Percentiles rank a stretch among this genome's conserved stretches.
Conservation (phyloP, 169 alveolate genomes). For the Toxoplasma gondii region DNA sequence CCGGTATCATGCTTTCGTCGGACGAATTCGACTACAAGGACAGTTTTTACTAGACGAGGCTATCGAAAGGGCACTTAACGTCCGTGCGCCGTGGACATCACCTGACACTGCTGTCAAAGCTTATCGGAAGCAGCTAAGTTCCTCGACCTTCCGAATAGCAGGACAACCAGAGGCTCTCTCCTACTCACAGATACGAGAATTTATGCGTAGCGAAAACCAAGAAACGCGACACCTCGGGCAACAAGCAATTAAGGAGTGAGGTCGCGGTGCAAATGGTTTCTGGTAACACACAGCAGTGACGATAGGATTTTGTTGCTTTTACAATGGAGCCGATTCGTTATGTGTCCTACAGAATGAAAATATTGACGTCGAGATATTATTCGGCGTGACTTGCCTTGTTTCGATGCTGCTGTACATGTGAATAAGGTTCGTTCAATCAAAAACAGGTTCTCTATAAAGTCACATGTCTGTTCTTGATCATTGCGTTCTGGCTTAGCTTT, state of each 20-base stretch:
- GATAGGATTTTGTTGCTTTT: background rate
- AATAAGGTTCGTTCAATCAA: no score
- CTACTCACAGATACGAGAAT: background rate
- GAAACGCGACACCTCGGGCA: background rate
- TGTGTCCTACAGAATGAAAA: no score
- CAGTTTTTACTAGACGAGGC: background rate
- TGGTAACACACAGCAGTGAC: background rate
- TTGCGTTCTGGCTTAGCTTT: no score
- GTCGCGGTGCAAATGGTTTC: background rate
- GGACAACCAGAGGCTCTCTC: background rate
- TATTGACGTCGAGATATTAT: no score
- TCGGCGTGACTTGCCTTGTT: no score
- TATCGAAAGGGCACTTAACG: background rate
- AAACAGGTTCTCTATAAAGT: no score
- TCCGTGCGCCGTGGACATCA: slow-evolving; percentile 17
- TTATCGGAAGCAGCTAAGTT: slow-evolving; percentile 11
- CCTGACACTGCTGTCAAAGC: background rate
- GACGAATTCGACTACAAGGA: background rate
- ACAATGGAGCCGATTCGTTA: no score
- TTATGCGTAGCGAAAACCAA: background rate
- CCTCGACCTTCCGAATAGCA: background rate
- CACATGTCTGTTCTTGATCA: no score
- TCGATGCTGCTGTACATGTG: no score
- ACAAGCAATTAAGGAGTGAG: background rate
- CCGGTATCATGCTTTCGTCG: background rate